Base-by-base conservation (phyloP, 2,329 filamentous ascomycete species). In the Penicillium rolfsii region DNA sequence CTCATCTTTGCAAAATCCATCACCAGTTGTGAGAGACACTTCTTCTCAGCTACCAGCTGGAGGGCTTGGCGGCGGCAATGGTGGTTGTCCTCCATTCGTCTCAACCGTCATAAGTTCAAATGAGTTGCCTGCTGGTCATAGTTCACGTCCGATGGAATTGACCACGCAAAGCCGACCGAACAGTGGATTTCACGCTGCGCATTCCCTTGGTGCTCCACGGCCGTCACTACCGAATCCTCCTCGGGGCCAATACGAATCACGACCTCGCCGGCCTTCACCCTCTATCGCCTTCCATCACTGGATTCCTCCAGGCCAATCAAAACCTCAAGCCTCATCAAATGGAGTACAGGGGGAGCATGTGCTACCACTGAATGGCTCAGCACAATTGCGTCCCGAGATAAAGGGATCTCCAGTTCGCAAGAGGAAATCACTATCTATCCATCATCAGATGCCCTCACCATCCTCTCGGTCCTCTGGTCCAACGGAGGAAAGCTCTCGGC, bases 281-380 rank as follows among this genome's bases (percentile, higher is more conserved):
- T 45, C 50, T n/a, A 56, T 64, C 19, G 54, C 58, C 8, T 63
- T 65, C 26, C 63, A 63, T 30, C 63, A 65, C 36, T 65, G 58
- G 58, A 41, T 54, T 26, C 62, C 62, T 16, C 63, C 63, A 14
- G 35, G 22, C 7, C 26, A 60, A 16, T 33, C 28, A 24, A 55
- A 49, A 8, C 7, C 48, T 35, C 58, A 58, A 38, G 35, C 46
- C 14, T 12, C 28, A 8, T 30, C 52, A 14, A 50, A 35, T 36
- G 41, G 30, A 40, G 56, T 22, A 14, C 46, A 57, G n/a, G 33
- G 28, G n/a, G 55, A 57, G 5, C 38, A 22, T 26, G 36, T 26
- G 14, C 33, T 40, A 19, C 19, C 41, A 19, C 36, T 52, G 4
- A 45, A 61, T 28, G 24, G 41, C 30, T 26, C 33, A 45, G 52